phyloP scores from a whole-genome alignment of 1,284 basidiomycete genomes.

The Fistulina hepatica region DNA sequence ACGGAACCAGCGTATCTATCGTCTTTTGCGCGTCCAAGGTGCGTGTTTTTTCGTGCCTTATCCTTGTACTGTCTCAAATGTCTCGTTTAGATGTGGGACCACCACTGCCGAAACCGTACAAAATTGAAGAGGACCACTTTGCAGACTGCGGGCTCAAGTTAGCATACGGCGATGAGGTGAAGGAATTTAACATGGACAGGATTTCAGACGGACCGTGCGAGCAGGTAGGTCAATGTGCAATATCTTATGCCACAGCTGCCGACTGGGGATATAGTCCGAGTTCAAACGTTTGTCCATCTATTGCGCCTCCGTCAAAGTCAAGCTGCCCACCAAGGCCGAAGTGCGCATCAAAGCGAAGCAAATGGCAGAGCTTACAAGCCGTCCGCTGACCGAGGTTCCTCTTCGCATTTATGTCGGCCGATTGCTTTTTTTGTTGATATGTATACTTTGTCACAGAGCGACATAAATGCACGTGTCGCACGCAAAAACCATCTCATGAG shows the following conservation, averaged over 20 bases:
- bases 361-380: slow-evolving; percentile 44
- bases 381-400: slow-evolving; percentile 67
- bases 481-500: too few relatives aligned
- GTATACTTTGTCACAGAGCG: too few relatives aligned
- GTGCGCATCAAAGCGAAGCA: slow-evolving; percentile 56
- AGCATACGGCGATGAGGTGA: slow-evolving; percentile 54
- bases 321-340: slow-evolving; percentile 53
- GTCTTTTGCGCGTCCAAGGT: slow-evolving; percentile 66
- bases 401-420: slow-evolving; percentile 3
- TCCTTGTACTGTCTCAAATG: slow-evolving; percentile 9
- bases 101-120: slow-evolving; percentile 56
- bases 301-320: slow-evolving; percentile 45
- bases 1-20: slow-evolving; percentile 55
- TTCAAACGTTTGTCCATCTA: slow-evolving; percentile 49
- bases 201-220: slow-evolving; percentile 69
- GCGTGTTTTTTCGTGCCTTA: slow-evolving; percentile 34
- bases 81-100: slow-evolving; percentile 43
- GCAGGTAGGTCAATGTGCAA: too few relatives aligned
- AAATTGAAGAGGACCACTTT: slow-evolving; percentile 50
- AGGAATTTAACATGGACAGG: slow-evolving; percentile 63
- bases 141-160: slow-evolving; percentile 59
- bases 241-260: too few relatives aligned
- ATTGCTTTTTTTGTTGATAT: too few relatives aligned
- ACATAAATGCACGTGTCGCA: too few relatives aligned
- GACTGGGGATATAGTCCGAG: too few relatives aligned